Evolutionary conservation across 2,329 filamentous ascomycete species (phyloP), one percentile per base, ranked within the genome.

Genomic region (Blastomyces parvus): DNA sequence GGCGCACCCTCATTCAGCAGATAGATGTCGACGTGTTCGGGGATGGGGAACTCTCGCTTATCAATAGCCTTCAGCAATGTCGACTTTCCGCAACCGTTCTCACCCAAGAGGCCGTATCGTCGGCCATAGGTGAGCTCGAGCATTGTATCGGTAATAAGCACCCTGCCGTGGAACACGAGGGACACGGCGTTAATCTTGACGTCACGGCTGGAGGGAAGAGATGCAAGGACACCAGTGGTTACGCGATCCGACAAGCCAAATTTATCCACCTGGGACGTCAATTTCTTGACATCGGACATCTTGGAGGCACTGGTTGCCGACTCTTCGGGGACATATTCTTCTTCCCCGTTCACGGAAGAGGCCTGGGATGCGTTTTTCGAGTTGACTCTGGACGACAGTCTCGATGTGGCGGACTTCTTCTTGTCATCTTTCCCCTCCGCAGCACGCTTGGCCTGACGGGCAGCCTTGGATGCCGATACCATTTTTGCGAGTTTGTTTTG

Each of bases 81-180:
- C 68, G 90, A 95, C 84, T 99, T 99, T 77, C 94, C 94, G 79
- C 94, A 99, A 69, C 94, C 94, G 88, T 99, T 99, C 85, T 99
- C 94, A 74, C 94, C 94, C 68, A 99, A 82, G 64, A 99, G 83
- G 77, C 94, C 94, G 76, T 99, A 99, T 73, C 94, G 87, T 72
- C 92, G 89, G 69, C 89, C 91, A 76, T 91, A 94, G 76, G 89
- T 93, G 73, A 99, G 84, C 79, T 99, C 95, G 77, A 99, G 83
- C 60, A 88, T 95, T 67, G 90, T 90, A 79, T 99, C 94, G 75
- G 88, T 93, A 80, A 99, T 90, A 66, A 99, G 87, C 70, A 97
- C 94, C 71, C 89, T 91, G 72, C 95, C 94, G 84, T 99, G 95
- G 86, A 99, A 99, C 67, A 97, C 93, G 70, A 99, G 83, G 67